Conservation (phyloP, 208 protist genomes). For the Crithidia expoeki region DNA sequence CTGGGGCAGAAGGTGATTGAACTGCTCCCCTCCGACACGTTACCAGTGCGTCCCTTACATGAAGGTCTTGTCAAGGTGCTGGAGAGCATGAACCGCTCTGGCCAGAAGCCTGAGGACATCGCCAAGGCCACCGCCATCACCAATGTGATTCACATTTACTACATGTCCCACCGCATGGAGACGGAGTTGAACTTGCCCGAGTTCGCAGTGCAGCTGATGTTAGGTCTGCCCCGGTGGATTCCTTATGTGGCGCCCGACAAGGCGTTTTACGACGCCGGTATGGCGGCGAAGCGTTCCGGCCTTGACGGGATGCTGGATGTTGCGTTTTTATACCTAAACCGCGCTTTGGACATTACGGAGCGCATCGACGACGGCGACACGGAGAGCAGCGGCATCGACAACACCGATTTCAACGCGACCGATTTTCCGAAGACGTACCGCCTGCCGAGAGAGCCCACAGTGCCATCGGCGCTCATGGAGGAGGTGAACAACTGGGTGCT, state of each 20-base stretch:
- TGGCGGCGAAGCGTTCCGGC: constrained; percentile 76
- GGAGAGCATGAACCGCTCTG: constrained; percentile 76
- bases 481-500: constrained; percentile 93
- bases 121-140: constrained; percentile 63
- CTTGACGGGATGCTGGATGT: constrained; percentile 55
- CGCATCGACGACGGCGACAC: constrained; percentile 90
- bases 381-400: constrained; percentile 82
- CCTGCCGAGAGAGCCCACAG: constrained; percentile 67
- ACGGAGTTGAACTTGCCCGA: constrained; percentile 70
- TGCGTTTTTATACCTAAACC: constrained; percentile 96
- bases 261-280: constrained; percentile 97
- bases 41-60: constrained; percentile 60
- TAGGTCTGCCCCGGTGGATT: constrained; percentile 93
- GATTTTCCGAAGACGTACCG: constrained; percentile 90
- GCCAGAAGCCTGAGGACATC: constrained; percentile 85
- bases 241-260: constrained; percentile 93
- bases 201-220: constrained; percentile 83
- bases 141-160: constrained; percentile 88
- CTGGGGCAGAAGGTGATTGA: constrained; percentile 61
- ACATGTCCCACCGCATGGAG: constrained; percentile 63
- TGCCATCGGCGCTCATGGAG: constrained; percentile 60
- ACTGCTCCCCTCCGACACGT: constrained; percentile 41
- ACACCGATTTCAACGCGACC: constrained; percentile 87
- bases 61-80: constrained; percentile 63
- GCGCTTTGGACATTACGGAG: constrained; percentile 95